Evolutionary conservation across 495 filamentous ascomycete genomes (phyloP).

Genomic region (Podospora tetraspora): DNA sequence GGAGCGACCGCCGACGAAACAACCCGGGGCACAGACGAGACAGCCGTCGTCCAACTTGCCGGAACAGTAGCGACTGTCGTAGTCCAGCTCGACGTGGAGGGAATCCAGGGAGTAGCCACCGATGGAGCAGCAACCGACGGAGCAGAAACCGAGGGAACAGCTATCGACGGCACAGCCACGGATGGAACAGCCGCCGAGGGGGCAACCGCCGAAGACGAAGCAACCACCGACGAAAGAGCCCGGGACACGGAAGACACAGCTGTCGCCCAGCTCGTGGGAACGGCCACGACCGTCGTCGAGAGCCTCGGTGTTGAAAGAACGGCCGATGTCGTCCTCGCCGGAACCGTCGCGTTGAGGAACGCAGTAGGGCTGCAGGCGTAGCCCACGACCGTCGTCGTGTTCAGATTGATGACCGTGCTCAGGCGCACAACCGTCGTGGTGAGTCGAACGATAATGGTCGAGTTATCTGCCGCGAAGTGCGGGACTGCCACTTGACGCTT

Average conservation of each 20-base stretch:
- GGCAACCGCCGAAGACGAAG: background rate
- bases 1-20: background rate
- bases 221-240: background rate
- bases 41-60: background rate
- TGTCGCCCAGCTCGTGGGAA: background rate
- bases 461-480: background rate
- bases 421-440: background rate
- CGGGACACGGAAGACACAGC: background rate
- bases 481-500: background rate
- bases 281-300: background rate
- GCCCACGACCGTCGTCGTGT: background rate
- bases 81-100: background rate
- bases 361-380: background rate
- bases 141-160: background rate
- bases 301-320: background rate
- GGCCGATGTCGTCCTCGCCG: background rate
- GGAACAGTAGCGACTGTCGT: background rate
- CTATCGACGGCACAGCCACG: background rate
- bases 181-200: background rate
- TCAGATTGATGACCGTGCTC: background rate
- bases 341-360: background rate
- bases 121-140: background rate
- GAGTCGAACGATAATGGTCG: background rate
- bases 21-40: background rate
- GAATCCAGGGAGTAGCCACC: background rate